phyloP scores from a whole-genome alignment of 2,329 filamentous ascomycete species.

The Phyllosticta citribraziliensis region DNA sequence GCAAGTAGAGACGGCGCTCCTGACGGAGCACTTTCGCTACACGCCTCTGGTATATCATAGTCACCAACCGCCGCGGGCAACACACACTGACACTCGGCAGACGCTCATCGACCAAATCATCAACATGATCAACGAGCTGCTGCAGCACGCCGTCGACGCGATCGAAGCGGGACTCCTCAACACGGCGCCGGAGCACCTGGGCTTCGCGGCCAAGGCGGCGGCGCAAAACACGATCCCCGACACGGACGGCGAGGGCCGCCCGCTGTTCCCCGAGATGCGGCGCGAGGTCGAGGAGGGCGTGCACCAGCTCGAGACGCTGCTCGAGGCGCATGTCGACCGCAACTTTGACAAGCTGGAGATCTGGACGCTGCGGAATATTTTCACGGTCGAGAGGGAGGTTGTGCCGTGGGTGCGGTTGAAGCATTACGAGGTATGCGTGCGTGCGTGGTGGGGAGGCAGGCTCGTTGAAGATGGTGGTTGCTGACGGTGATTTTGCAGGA shows the following conservation, averaged over 20 bases:
- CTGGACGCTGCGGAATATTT: conserved; percentile 72
- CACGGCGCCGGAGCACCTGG: conserved; percentile 64
- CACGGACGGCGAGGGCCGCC: conserved; percentile 28
- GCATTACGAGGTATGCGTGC: conserved; percentile 63
- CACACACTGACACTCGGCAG: conserved; percentile 36
- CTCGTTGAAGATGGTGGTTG: no score
- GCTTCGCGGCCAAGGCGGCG: conserved; percentile 54
- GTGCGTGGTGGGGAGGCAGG: no score
- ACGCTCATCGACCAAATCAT: conserved; percentile 96
- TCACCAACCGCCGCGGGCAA: neutral
- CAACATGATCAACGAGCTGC: conserved; percentile 88
- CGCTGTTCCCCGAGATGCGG: conserved; percentile 40
- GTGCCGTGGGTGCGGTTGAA: conserved; percentile 68
- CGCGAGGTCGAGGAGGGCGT: conserved; percentile 77
- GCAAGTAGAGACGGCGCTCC: conserved; percentile 48
- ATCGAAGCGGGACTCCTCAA: conserved; percentile 73
- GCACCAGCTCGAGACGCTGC: conserved; percentile 39
- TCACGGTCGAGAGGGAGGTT: conserved; percentile 48
- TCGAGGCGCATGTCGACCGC: conserved; percentile 40
- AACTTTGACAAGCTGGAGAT: conserved; percentile 52
- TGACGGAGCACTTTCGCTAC: conserved; percentile 94
- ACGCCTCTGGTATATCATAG: conserved; percentile 64
- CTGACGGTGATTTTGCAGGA: neutral
- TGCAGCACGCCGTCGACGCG: conserved; percentile 79
- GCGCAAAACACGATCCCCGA: conserved; percentile 35